Percentiles rank a stretch among this genome's conserved stretches.
Evolutionary conservation across 805 yeast species (phyloP).

Genomic region (Pichia sporocuriosa): DNA sequence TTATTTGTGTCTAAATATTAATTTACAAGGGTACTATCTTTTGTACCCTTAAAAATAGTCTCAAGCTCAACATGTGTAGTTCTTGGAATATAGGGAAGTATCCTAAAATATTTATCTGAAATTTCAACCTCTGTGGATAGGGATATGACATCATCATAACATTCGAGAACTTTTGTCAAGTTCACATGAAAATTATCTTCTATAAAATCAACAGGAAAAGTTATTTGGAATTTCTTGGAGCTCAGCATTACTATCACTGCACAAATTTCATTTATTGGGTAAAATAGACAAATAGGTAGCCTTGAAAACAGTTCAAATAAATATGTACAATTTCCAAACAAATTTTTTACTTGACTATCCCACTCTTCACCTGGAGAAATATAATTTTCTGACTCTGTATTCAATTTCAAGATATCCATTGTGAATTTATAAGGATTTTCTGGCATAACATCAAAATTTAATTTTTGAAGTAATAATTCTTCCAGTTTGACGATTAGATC

Average conservation of each 20-base stretch:
- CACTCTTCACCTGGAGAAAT: slow-evolving; percentile 13
- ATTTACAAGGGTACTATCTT: background rate
- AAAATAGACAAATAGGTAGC: slow-evolving; percentile 25
- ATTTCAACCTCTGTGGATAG: slow-evolving; percentile 16
- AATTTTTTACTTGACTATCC: slow-evolving; percentile 12
- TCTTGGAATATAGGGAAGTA: slow-evolving; percentile 20
- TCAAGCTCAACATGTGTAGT: slow-evolving; percentile 5
- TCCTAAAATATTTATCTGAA: slow-evolving; percentile 22
- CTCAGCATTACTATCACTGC: slow-evolving; percentile 22
- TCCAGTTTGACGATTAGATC: slow-evolving; percentile 41
- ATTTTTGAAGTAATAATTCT: slow-evolving; percentile 36
- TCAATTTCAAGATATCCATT: slow-evolving; percentile 20
- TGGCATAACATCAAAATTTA: slow-evolving; percentile 43
- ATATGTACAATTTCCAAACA: slow-evolving; percentile 22
- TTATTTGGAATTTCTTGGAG: slow-evolving; percentile 16
- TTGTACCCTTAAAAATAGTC: background rate
- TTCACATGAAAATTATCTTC: slow-evolving; percentile 13
- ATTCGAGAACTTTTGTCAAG: slow-evolving; percentile 19
- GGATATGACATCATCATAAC: slow-evolving; percentile 20
- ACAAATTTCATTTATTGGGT: slow-evolving; percentile 19
- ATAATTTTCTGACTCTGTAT: slow-evolving; percentile 11
- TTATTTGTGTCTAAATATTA: too few species aligned
- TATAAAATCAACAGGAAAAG: slow-evolving; percentile 16
- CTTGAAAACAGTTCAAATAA: slow-evolving; percentile 25
- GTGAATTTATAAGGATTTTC: slow-evolving; percentile 34